These are phyloP conservation scores for Wickerhamomyces sp. DNA, from an alignment of 1,139 yeast genomes.

Conservation along the genomic window DNA sequence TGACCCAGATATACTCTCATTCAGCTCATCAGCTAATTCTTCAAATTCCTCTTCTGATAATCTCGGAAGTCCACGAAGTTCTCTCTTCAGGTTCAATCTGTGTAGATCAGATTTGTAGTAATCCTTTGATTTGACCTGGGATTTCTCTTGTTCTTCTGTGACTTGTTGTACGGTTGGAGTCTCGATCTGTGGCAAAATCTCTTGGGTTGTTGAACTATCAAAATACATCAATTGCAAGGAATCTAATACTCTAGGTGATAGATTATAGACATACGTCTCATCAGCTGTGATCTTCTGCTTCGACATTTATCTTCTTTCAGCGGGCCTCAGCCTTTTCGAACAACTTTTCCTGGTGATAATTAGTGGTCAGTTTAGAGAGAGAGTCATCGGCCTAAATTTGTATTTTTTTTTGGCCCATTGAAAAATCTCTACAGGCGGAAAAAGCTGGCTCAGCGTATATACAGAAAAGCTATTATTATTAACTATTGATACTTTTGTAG, in stretches of 20 bases:
- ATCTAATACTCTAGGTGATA: conserved; percentile 37
- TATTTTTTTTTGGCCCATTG: not conserved
- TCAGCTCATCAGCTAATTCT: conserved; percentile 43
- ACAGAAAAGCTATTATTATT: too few relatives aligned
- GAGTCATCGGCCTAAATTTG: not conserved
- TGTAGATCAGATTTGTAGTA: conserved; percentile 63
- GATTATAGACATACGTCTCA: conserved; percentile 50
- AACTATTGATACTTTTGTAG: too few relatives aligned
- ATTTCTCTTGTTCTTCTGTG: conserved; percentile 1
- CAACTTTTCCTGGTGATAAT: not conserved
- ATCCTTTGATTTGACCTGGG: conserved; percentile 27
- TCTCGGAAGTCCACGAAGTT: conserved; percentile 39
- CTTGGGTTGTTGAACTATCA: conserved; percentile 42
- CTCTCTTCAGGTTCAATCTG: conserved; percentile 55
- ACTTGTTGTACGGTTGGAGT: too few relatives aligned
- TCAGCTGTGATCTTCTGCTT: conserved; percentile 12
- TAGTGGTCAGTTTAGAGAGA: not conserved
- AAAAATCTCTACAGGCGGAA: too few relatives aligned
- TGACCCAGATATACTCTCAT: conserved; percentile 60
- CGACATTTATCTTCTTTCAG: not conserved
- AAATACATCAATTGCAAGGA: conserved; percentile 54
- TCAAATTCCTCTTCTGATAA: conserved; percentile 60
- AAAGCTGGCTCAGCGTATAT: too few relatives aligned
- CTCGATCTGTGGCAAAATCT: conserved; percentile 13
- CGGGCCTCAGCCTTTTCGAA: not conserved